Base-by-base conservation (phyloP, 306 rosid species). In the Trifolium fragiferum region DNA sequence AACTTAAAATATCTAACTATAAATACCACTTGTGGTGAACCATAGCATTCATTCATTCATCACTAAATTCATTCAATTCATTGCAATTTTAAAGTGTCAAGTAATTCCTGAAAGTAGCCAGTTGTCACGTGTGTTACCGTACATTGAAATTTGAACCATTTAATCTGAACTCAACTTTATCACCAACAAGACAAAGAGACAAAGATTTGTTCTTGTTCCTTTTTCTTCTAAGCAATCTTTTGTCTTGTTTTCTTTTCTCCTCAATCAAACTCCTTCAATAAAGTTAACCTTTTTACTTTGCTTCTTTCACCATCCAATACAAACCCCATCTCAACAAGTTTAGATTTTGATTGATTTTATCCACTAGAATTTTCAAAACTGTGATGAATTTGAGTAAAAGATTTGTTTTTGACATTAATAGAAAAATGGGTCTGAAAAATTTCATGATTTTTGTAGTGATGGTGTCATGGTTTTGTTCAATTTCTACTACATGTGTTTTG, bases 401-500 rank as follows among this genome's bases (percentile, higher is more conserved):
- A 66, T 49, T 53, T 21, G 67, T 6, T 58, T 59, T 66, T 75
- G 79, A 78, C 7, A 43, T 12, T 9, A 73, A 71, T 11, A 65
- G 37, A 25, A 60, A 60, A 57, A 51, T 21, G 82, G 76, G 81
- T 80, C 25, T 67, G 58, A 53, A 30, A 30, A 30, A 64, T 59
- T 54, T 59, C 58, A 70, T 37, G 72, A 30, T 47, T 80, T 67
- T 68, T 20, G 76, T 13, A 47, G 23, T 54, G 14, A n/a, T 53
- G 38, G 69, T 61, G 1, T 78, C 13, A 19, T 70, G 44, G 35
- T 35, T 68, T 41, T 57, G 37, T 58, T 64, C 76, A 62, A 66
- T 67, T 76, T 80, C 86, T 50, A 19, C 76, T 49, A 15, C 76
- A 53, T 76, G 82, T 68, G 84, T 53, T 10, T 58, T 65, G 4